These are phyloP conservation scores for Salix arbutifolia DNA, from an alignment of 345 rosid genomes.

Conservation along the genomic window DNA sequence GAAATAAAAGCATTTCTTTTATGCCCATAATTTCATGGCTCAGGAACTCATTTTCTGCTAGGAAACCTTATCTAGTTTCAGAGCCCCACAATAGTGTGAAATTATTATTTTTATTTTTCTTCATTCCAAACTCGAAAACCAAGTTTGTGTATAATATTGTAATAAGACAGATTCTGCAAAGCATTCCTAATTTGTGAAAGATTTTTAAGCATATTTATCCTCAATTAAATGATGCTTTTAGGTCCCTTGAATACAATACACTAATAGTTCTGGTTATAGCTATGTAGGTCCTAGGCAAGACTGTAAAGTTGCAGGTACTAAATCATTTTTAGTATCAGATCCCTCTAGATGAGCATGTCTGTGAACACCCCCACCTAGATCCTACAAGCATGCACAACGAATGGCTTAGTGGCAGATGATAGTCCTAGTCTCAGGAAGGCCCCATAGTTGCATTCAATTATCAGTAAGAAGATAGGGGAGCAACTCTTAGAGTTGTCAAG, in stretches of 20 bases:
- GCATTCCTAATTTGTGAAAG: not conserved
- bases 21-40: no score
- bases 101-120: no score
- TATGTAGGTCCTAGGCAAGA: not conserved
- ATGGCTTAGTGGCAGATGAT: not conserved
- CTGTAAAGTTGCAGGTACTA: not conserved
- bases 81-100: no score
- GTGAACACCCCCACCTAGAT: not conserved
- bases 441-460: not conserved
- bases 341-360: not conserved
- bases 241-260: no score
- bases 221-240: not conserved
- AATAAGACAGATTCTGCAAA: not conserved
- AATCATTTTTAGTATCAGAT: not conserved
- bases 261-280: not conserved
- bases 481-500: not conserved
- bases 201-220: not conserved
- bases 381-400: not conserved
- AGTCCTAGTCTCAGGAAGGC: not conserved
- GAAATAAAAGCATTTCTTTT: not conserved
- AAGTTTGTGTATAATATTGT: not conserved
- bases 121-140: no score
- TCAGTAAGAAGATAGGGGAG: not conserved
- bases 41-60: no score
- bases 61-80: no score